phyloP scores from a whole-genome alignment of 805 yeast genomes.

The Kregervanrija fluxuum region DNA sequence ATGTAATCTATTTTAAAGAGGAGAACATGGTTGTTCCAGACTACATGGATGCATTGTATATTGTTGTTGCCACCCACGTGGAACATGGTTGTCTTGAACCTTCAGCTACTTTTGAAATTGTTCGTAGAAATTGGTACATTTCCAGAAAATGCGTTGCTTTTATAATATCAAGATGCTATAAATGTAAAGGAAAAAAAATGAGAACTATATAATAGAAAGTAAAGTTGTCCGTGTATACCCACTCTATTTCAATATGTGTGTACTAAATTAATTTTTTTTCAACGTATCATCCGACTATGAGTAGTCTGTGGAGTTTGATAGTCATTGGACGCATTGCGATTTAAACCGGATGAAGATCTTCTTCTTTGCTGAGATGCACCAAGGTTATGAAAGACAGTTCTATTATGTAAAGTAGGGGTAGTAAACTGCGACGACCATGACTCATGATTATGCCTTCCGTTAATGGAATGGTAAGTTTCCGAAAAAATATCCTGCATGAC shows the following conservation, averaged over 20 bases:
- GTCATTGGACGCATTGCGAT: background rate
- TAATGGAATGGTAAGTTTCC: too few relatives aligned
- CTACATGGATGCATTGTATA: constrained; percentile 23
- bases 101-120: constrained; percentile 20
- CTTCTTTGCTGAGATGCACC: constrained; percentile 5
- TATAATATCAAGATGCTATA: constrained; percentile 16
- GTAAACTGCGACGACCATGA: constrained; percentile 3
- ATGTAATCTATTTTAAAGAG: constrained; percentile 24
- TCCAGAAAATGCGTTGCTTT: constrained; percentile 23
- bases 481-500: too few relatives aligned
- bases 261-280: too few relatives aligned
- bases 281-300: too few relatives aligned
- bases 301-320: constrained; percentile 3
- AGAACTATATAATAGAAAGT: too few relatives aligned
- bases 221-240: too few relatives aligned
- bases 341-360: background rate
- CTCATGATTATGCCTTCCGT: too few relatives aligned
- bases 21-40: constrained; percentile 24
- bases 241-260: too few relatives aligned
- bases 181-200: constrained; percentile 9
- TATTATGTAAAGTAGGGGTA: constrained; percentile 10
- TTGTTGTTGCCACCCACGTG: constrained; percentile 24
- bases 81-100: constrained; percentile 18
- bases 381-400: constrained; percentile 2
- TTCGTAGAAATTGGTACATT: constrained; percentile 25